Evolutionary conservation across 2,329 filamentous ascomycete genomes (phyloP), one percentile per base, ranked within the genome.

Genomic region (Parafenestella ontariensis): DNA sequence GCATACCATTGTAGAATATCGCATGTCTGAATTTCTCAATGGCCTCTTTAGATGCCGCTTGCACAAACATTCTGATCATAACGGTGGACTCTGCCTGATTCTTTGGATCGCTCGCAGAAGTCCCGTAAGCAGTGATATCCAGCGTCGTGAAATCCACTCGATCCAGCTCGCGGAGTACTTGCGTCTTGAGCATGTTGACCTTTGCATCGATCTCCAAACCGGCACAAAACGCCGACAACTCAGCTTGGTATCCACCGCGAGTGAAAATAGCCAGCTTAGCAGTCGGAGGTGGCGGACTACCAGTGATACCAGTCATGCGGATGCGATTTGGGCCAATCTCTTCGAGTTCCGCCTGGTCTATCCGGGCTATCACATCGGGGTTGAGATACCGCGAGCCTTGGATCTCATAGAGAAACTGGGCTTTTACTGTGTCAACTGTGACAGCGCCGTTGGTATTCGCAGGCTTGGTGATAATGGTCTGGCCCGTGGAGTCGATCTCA

Each of bases 341-440:
- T 20, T 49, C 40, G 15, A 64, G 20, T 5, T 49, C 42, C 10
- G 53, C 55, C 13, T 39, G 20, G 40, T 60, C 52, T 29, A 62
- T 52, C 5, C 40, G 46, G 1, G 61, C 61, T 10, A 53, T 59
- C 10, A 61, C 61, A 39, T 64, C 59, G 2, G 56, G 46, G 28
- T 64, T 62, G 46, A 56, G 50, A 37, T 64, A 62, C 3, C 44
- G 47, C 11, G 53, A 52, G 7, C 60, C 60, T 45, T 65, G 62
- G 11, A 65, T 58, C 46, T 65, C 60, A 31, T 76, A 84, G 2
- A 85, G 64, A 3, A 85, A 71, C 59, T 85, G 83, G 11, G 77
- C 79, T 1, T 77, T 77, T 57, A 80, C 81, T 0, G 82, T 85
- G 46, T 83, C 79, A 3, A 78, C 76, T 5, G 75, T 72, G 8